These are phyloP conservation scores for Sporormia fimetaria DNA, from an alignment of 495 filamentous ascomycete genomes.

Conservation along the genomic window DNA sequence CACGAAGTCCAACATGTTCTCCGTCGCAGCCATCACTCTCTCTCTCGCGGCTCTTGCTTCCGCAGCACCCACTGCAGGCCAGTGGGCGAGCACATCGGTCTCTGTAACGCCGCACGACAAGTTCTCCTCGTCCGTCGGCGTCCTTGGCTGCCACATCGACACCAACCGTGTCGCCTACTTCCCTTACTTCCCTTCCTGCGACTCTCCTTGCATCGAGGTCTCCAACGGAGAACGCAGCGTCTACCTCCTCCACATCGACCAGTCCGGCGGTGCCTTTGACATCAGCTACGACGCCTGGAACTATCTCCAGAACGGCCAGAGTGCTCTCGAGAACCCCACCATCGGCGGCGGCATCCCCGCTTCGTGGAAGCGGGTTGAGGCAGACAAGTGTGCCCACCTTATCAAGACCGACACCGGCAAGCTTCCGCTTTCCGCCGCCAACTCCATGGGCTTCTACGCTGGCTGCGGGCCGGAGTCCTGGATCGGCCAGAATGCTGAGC, in stretches of 20 bases:
- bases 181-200: conserved; percentile 11
- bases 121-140: conserved; percentile 6
- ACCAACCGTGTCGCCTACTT: conserved; percentile 21
- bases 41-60: too few species aligned
- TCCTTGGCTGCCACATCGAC: conserved; percentile 20
- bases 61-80: too few species aligned
- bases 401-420: conserved; percentile 12
- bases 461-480: conserved; percentile 8
- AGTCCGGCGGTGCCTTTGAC: conserved; percentile 17
- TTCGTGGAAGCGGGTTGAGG: conserved; percentile 4
- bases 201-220: conserved; percentile 10
- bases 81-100: too few species aligned
- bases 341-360: conserved; percentile 15
- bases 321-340: conserved; percentile 4
- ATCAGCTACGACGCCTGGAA: conserved; percentile 23
- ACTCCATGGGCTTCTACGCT: conserved; percentile 16
- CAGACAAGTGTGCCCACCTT: conserved; percentile 7
- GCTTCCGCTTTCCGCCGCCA: conserved; percentile 17
- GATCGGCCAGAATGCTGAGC: conserved; percentile 8
- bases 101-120: conserved; percentile 6
- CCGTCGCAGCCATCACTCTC: too few species aligned
- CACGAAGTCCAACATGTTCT: too few species aligned
- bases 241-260: conserved; percentile 18
- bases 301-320: conserved; percentile 13
- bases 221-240: conserved; percentile 12